Conservation (phyloP, 306 rosid genomes). For the Cotoneaster glaucophyllus region DNA sequence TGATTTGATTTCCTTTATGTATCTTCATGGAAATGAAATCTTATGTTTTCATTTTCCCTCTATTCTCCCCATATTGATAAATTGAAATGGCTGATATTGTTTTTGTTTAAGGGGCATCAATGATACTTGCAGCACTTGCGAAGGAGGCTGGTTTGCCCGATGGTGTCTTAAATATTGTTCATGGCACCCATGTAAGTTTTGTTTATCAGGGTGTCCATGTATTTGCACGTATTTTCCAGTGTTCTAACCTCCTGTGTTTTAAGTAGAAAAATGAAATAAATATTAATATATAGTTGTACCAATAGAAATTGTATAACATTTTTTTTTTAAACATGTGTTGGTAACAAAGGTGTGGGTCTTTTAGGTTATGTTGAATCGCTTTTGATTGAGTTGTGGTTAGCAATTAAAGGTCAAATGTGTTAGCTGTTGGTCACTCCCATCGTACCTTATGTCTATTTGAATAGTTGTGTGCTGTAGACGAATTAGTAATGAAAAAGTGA, state of each 20-base stretch:
- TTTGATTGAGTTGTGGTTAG: background rate
- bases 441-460: background rate
- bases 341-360: background rate
- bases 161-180: constrained; percentile 68
- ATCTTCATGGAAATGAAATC: constrained; percentile 3
- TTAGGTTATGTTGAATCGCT: background rate
- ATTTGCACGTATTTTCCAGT: background rate
- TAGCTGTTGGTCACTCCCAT: background rate
- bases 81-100: constrained; percentile 1
- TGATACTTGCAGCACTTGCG: constrained; percentile 60
- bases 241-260: background rate
- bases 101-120: constrained; percentile 52
- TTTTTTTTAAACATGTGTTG: background rate
- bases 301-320: too few relatives aligned
- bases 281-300: background rate
- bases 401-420: background rate
- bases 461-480: background rate
- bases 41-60: background rate
- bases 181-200: constrained; percentile 56
- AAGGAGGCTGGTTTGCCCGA: constrained; percentile 74
- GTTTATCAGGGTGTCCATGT: background rate
- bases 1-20: background rate
- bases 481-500: background rate
- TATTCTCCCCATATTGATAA: background rate
- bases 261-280: background rate